Base-by-base conservation (phyloP, 768 basidiomycete genomes). In the Pilatotrama ljubarskyi region DNA sequence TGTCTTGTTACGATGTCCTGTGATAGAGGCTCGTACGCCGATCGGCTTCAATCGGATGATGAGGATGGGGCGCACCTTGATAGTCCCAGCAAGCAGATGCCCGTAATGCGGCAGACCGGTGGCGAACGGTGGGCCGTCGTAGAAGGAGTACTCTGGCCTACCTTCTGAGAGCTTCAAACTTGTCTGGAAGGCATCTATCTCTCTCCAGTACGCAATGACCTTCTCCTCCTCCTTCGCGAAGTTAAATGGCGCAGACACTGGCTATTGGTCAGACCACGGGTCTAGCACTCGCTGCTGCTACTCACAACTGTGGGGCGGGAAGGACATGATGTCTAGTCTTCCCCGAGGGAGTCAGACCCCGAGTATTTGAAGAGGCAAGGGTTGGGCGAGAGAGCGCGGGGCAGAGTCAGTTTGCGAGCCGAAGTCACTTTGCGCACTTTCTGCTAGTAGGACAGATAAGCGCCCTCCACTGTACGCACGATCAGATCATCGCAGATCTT, bases 1-100 rank as follows among this genome's bases (percentile, higher is more conserved):
- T 97, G 94, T 54, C 96, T 85, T 42, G 96, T 98, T 56, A 98
- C 93, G 69, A 98, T 95, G 73, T 98, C 96, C 96, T 98, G 70
- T 26, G 22, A 18, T 5, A 18, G 41, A 25, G n/a, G 2, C 53
- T 35, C 48, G 61, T 35, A 44, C 36, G 57, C 58, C n/a, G 67
- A 51, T 52, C 53, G 11, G 5, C 38, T 46, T 46, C 42, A 25
- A 55, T 55, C 44, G 46, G 24, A 13, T 32, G 4, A 10, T 32
- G 29, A 4, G 22, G 36, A 2, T 22, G 25, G 54, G 26, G 48
- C 82, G 64, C 65, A 91, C 93, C 83, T 95, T 95, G 81, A 95
- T 90, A 8, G 93, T 95, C 26, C 94, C 94, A 35, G 93, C 91
- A 40, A 97, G 82, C 48, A 97, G 76, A 77, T 96, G 94, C 8